Base-by-base conservation (phyloP, 169 alveolate species). In the Eimeria falciformis region DNA sequence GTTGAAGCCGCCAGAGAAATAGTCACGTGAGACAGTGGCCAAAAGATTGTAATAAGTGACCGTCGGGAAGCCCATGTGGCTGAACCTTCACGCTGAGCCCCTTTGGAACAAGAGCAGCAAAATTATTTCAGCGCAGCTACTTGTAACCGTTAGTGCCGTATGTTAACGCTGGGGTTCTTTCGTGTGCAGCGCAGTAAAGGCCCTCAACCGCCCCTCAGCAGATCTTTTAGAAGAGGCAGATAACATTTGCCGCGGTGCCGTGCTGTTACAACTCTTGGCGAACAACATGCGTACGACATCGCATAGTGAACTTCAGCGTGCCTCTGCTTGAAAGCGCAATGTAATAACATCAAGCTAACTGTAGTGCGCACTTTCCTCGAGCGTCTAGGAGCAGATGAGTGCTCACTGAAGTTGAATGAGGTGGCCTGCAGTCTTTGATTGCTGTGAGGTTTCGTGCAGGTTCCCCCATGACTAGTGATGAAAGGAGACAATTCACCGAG, bases 211-310 rank as follows among this genome's bases (percentile, higher is more conserved):
- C 25, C 73, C 1, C 29, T 6, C 37, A 18, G 14, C 25, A 0
- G 25, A 62, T 18, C 73, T 62, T 62, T n/a, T 62, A n/a, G 73
- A 62, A 29, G 78, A 56, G 21, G 78, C 78, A 1, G 62, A 23
- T 47, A 58, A 33, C 37, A 27, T 82, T 45, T 82, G 90, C 78
- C 27, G 40, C 12, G 90, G 77, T 11, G 90, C 90, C 9, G 47
- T 82, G 40, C 78, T 82, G 33, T 45, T 82, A 50, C 69, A 62
- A 12, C 79, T 40, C 66, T 23, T 82, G 65, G 79, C 73, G n/a
- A 29, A 29, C 11, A 29, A 62, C 33, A 18, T 6, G 2, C 73
- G 73, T 62, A 62, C 0, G 73, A 1, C 29, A n/a, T 12, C 17
- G 23, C 62, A 50, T 21, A 50, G 62, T 50, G 62, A 12, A 12